Percentiles rank a stretch among this genome's conserved stretches.
phyloP scores from a whole-genome alignment of 768 basidiomycete species.

The Termitomyces sp. region DNA sequence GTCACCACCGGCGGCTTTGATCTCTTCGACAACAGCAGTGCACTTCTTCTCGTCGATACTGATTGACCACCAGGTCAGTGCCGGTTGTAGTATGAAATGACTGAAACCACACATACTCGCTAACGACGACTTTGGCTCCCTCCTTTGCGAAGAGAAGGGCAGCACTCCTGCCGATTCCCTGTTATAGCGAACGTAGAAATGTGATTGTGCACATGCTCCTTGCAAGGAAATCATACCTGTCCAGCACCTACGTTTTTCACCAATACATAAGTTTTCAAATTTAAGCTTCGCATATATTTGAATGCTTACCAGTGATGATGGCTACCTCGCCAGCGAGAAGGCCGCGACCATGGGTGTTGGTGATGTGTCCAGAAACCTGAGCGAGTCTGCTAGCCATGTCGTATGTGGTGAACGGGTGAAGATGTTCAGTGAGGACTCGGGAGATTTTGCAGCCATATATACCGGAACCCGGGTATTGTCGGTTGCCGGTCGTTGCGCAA shows the following conservation, averaged over 20 bases:
- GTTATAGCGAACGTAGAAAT: background rate
- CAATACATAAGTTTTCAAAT: conserved; percentile 1
- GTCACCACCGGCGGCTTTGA: conserved; percentile 66
- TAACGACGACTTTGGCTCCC: conserved; percentile 81
- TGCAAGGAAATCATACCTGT: conserved; percentile 39
- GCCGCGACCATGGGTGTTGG: conserved; percentile 47
- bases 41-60: conserved; percentile 74
- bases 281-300: background rate
- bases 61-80: conserved; percentile 3
- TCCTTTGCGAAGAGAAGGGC: conserved; percentile 79
- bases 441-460: background rate
- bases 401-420: background rate
- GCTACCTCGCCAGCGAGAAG: conserved; percentile 74
- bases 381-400: conserved; percentile 52
- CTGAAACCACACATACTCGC: conserved; percentile 50
- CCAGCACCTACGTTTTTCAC: conserved; percentile 50
- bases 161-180: conserved; percentile 76
- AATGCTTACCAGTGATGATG: conserved; percentile 70
- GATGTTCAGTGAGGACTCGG: background rate
- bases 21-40: conserved; percentile 61
- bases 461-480: conserved; percentile 8
- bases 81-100: background rate
- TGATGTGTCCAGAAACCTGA: conserved; percentile 68
- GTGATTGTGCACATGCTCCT: background rate
- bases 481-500: background rate